phyloP scores from a whole-genome alignment of 2,329 filamentous ascomycete genomes.

The Fusarium sp. region DNA sequence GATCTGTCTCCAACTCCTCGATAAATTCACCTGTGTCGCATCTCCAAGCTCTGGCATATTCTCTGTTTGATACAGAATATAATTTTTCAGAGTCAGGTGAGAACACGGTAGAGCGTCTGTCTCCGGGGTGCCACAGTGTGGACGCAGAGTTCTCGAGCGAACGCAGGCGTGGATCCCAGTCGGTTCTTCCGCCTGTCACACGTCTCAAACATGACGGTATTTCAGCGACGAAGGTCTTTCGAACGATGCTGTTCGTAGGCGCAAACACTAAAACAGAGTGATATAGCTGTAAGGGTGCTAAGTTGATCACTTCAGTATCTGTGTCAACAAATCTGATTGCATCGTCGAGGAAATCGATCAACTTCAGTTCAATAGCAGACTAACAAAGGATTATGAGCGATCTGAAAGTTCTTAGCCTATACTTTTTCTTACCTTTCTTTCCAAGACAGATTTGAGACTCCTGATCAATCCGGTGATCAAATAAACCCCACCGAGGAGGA shows the following conservation, averaged over 20 bases:
- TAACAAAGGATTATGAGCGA: neutral
- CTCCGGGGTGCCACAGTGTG: accelerated
- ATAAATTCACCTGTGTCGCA: neutral
- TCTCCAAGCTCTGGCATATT: neutral
- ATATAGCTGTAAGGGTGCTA: neutral
- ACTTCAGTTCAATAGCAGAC: neutral
- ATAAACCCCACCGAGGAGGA: accelerated
- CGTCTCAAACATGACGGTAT: neutral
- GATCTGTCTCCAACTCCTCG: accelerated
- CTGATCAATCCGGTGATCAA: neutral
- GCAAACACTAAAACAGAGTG: neutral
- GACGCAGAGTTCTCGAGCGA: accelerated
- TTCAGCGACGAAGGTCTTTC: neutral
- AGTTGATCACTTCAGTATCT: neutral
- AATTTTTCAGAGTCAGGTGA: neutral
- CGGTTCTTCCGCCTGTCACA: neutral
- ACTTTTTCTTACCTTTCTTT: neutral
- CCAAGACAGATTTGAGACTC: accelerated
- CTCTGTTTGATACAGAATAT: accelerated
- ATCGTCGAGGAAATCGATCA: neutral
- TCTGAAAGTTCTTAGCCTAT: accelerated
- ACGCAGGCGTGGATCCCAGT: neutral
- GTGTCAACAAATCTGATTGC: neutral
- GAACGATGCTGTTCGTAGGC: neutral
- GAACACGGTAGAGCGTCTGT: neutral